phyloP scores from a whole-genome alignment of 176 grass and related monocot genomes.

The Phoenix roebelenii region DNA sequence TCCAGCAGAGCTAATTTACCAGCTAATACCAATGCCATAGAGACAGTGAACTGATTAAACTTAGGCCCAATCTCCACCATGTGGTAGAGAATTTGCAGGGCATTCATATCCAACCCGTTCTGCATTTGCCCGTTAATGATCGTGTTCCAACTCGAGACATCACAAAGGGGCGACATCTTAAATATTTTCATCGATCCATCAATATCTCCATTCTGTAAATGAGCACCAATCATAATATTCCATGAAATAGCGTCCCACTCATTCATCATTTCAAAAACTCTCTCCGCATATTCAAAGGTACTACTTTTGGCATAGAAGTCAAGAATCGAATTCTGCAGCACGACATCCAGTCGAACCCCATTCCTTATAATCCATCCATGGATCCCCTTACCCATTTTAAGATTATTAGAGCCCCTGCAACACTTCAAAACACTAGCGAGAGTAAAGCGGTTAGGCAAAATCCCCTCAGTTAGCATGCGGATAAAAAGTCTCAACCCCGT shows the following conservation, averaged over 20 bases:
- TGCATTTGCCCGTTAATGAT: conserved; percentile 42
- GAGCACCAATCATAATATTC: conserved; percentile 38
- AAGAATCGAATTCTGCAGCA: conserved; percentile 38
- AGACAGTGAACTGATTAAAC: conserved; percentile 51
- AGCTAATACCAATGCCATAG: conserved; percentile 36
- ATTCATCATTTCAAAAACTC: conserved; percentile 22
- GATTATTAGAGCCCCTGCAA: conserved; percentile 21
- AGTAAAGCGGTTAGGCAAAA: conserved; percentile 32
- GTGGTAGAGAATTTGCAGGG: conserved; percentile 20
- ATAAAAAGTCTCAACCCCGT: conserved; percentile 25
- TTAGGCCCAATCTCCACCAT: conserved; percentile 27
- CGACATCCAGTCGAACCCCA: conserved; percentile 28
- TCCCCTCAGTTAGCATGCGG: conserved; percentile 21
- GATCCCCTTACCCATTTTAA: conserved; percentile 25
- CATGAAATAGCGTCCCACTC: conserved; percentile 34
- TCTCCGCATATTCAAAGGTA: not conserved
- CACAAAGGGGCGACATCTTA: conserved; percentile 22
- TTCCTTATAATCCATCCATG: conserved; percentile 59
- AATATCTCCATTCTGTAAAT: conserved; percentile 31
- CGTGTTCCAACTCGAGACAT: conserved; percentile 54
- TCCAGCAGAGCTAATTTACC: conserved; percentile 33
- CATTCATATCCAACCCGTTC: conserved; percentile 11
- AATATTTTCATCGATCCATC: conserved; percentile 29
- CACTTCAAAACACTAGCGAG: conserved; percentile 52
- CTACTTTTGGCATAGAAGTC: conserved; percentile 53